A percentile compares a stretch with the other conserved stretches of the same genome.
These are phyloP conservation scores for Trametes sp. DNA, from an alignment of 1,284 basidiomycete species.

Conservation along the genomic window DNA sequence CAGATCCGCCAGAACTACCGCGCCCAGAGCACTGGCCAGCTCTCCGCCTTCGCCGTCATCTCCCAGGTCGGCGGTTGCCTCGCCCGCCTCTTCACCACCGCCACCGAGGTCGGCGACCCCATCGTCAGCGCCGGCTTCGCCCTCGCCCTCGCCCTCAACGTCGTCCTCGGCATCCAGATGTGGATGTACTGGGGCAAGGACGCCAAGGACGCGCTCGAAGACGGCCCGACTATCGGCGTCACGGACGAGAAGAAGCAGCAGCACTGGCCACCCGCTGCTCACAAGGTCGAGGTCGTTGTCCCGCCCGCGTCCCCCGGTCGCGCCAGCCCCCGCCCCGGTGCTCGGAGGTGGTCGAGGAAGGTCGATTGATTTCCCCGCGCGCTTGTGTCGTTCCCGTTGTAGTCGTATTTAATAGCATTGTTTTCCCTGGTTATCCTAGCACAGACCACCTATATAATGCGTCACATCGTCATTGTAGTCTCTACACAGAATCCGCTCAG, in stretches of 20 bases:
- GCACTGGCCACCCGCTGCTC: conserved; percentile 37
- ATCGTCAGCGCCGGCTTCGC: conserved; percentile 84
- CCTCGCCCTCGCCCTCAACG: conserved; percentile 81
- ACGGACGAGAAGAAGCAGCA: conserved; percentile 38
- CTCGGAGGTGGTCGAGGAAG: conserved; percentile 76
- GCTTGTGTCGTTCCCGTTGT: background rate
- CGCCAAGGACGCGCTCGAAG: conserved; percentile 45
- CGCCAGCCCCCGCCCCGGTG: conserved; percentile 53
- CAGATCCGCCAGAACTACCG: conserved; percentile 85
- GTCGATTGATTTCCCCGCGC: conserved; percentile 49
- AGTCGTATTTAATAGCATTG: conserved; percentile 12
- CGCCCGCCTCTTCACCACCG: conserved; percentile 89
- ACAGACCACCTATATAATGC: conserved; percentile 7
- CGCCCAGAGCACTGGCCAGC: conserved; percentile 84
- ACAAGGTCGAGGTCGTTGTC: conserved; percentile 53
- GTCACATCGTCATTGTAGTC: background rate
- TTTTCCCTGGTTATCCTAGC: conserved; percentile 8
- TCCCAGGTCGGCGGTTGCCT: conserved; percentile 86
- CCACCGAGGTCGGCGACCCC: conserved; percentile 83
- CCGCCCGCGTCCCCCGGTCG: conserved; percentile 39
- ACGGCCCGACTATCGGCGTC: conserved; percentile 22
- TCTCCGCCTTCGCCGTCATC: conserved; percentile 88
- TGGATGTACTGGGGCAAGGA: conserved; percentile 81
- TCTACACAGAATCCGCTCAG: background rate
- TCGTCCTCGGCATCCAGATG: conserved; percentile 83